Base-by-base conservation (phyloP, 2,329 filamentous ascomycete species). In the Paecilomyces niveus region DNA sequence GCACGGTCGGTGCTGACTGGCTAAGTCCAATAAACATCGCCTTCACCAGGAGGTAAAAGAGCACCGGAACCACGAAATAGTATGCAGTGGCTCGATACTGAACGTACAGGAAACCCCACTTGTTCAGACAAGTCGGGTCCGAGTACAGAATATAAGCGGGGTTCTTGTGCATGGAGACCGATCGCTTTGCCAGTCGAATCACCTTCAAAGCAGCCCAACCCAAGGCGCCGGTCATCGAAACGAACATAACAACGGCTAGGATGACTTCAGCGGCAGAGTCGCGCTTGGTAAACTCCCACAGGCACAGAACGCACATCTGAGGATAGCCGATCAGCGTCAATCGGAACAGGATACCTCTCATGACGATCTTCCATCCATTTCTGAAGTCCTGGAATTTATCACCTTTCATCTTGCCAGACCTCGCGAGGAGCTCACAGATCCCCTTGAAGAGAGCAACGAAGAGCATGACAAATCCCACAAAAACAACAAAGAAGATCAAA, bases 101-200 rank as follows among this genome's bases (percentile, higher is more conserved):
- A 49, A 97, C 91, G 72, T 97, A 97, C 64, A 97, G 84, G 80
- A 97, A 97, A 22, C 93, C 93, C 93, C 92, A 97, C 78, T 96
- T 96, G 84, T 97, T 96, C 63, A 97, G 84, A 56, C 89, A 88
- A 62, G 90, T 84, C n/a, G 92, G 92, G 68, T 97, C 92, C 2
- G 93, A 96, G 79, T 95, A 97, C 62, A 97, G 86, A 66, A 97
- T 96, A 76, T 97, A 97, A 29, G 92, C 93, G 26, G 93, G 92
- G 78, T 96, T 97, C 78, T 93, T 92, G 81, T 97, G 92, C 85
- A 96, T 90, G 58, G 83, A 77, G 62, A 96, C 89, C 32, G 92
- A 97, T 66, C 90, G 89, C 70, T 90, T 90, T 33, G 92, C 93
- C 62, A 97, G 89, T 57, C 86, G 85, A 67, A 96, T 89, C 63